A percentile compares a stretch with the other conserved stretches of the same genome.
phyloP scores from a whole-genome alignment of 495 filamentous ascomycete species.

The Friedmanniomyces endolithicus region DNA sequence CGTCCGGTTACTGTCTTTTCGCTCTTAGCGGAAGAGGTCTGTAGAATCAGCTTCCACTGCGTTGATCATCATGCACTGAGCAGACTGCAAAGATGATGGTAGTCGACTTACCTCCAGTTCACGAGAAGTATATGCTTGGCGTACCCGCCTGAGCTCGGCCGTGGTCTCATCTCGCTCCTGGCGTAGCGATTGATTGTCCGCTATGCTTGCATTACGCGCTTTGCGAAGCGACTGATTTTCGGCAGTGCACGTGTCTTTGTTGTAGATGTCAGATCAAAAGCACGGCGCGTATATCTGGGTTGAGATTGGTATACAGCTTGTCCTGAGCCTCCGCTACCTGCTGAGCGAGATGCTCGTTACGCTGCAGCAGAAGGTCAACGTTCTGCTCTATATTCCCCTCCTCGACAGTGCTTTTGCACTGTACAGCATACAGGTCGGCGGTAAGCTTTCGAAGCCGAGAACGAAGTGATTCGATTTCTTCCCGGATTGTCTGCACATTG shows the following conservation, averaged over 20 bases:
- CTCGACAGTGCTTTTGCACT: neutral
- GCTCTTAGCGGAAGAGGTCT: neutral
- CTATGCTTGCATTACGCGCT: neutral
- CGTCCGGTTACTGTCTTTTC: neutral
- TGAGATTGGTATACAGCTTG: neutral
- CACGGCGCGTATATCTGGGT: neutral
- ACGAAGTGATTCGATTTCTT: conserved; percentile 1
- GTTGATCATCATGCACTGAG: neutral
- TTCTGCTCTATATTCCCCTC: neutral
- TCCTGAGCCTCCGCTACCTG: neutral
- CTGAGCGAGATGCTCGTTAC: neutral
- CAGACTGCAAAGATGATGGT: neutral
- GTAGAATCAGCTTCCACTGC: neutral
- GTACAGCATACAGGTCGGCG: neutral
- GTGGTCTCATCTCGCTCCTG: neutral
- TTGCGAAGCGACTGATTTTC: neutral
- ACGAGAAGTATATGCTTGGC: neutral
- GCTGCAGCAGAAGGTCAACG: neutral
- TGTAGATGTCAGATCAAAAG: neutral
- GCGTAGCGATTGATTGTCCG: neutral
- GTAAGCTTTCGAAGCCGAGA: neutral
- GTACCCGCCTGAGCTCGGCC: neutral
- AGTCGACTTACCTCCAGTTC: neutral
- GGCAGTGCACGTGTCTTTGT: neutral
- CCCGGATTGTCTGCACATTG: neutral